Conservation (phyloP, 169 alveolate genomes). For the Eimeria praecox region DNA sequence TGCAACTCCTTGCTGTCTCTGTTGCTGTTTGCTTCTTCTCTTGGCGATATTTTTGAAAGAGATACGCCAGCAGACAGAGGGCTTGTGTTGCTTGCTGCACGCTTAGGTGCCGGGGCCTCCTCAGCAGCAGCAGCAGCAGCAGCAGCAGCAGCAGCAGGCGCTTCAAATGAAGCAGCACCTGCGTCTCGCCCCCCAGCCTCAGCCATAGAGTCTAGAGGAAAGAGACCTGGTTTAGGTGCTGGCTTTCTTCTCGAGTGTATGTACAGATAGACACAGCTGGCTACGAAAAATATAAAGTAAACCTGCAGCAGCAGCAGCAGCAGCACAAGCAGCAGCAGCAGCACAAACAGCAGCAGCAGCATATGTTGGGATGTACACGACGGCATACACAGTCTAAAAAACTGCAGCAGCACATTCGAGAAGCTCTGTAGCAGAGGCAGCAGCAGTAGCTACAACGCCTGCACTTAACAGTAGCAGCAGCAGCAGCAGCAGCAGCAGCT, state of each 20-base stretch:
- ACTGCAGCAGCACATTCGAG: constrained; percentile 9
- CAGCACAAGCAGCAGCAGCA: constrained; percentile 1
- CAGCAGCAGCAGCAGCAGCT: neutral
- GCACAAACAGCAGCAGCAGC: neutral
- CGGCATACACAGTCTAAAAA: neutral
- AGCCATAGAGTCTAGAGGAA: constrained; percentile 54
- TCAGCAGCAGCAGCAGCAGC: constrained; percentile 41
- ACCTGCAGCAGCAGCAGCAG: constrained; percentile 40
- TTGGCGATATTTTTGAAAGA: neutral
- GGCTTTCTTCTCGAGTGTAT: constrained; percentile 66
- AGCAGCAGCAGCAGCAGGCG: constrained; percentile 39
- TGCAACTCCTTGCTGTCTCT: neutral
- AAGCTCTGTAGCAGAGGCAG: neutral
- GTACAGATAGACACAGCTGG: constrained; percentile 63
- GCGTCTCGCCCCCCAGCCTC: constrained; percentile 39
- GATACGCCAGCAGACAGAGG: constrained; percentile 32
- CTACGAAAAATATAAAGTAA: constrained; percentile 51
- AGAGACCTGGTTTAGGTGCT: constrained; percentile 44
- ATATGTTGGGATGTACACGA: neutral
- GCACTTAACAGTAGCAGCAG: too few relatives aligned
- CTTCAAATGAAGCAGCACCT: neutral
- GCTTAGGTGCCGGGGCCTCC: neutral
- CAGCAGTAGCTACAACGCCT: neutral
- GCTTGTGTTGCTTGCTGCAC: constrained; percentile 58
- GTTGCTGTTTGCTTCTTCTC: neutral